Evolutionary conservation across 495 filamentous ascomycete species (phyloP).

Genomic region (Immersiella caudata): DNA sequence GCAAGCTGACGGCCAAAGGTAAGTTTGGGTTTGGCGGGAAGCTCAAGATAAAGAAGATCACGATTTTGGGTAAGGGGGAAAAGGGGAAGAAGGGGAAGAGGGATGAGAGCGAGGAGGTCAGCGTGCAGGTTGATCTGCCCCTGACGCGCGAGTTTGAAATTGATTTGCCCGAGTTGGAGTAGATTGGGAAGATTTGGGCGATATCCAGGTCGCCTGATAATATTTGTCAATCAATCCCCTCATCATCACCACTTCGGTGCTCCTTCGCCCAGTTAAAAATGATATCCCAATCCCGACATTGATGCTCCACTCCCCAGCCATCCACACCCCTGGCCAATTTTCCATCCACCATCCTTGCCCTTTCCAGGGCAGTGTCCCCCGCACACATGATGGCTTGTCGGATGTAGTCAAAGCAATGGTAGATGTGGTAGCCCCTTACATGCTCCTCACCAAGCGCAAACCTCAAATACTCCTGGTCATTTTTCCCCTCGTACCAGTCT

Average conservation of each 20-base stretch:
- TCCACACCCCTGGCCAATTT: constrained; percentile 17
- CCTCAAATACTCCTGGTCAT: constrained; percentile 22
- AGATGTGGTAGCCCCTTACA: constrained; percentile 21
- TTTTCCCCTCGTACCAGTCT: constrained; percentile 22
- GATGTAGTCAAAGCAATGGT: constrained; percentile 26
- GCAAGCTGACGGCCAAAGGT: constrained; percentile 55
- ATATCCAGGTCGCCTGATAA: no score
- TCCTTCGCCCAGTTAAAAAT: constrained; percentile 12
- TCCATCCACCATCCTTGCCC: constrained; percentile 13
- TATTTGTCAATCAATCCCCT: constrained; percentile 19
- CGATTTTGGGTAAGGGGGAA: constrained; percentile 45
- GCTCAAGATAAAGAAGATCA: constrained; percentile 59
- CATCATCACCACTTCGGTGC: constrained; percentile 14
- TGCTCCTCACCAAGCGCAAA: constrained; percentile 21
- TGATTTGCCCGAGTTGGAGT: constrained; percentile 8
- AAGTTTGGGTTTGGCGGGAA: constrained; percentile 53
- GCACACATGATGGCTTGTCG: constrained; percentile 21
- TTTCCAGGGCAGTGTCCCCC: constrained; percentile 23
- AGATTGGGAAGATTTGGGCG: no score
- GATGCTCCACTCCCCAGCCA: constrained; percentile 22
- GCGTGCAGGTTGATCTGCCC: constrained; percentile 4
- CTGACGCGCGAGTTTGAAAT: constrained; percentile 4
- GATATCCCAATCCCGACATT: constrained; percentile 20
- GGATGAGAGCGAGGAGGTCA: neutral
- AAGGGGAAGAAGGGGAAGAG: constrained; percentile 7